These are phyloP conservation scores for Holtermannia corniformis DNA, from an alignment of 768 basidiomycete genomes.

Conservation along the genomic window DNA sequence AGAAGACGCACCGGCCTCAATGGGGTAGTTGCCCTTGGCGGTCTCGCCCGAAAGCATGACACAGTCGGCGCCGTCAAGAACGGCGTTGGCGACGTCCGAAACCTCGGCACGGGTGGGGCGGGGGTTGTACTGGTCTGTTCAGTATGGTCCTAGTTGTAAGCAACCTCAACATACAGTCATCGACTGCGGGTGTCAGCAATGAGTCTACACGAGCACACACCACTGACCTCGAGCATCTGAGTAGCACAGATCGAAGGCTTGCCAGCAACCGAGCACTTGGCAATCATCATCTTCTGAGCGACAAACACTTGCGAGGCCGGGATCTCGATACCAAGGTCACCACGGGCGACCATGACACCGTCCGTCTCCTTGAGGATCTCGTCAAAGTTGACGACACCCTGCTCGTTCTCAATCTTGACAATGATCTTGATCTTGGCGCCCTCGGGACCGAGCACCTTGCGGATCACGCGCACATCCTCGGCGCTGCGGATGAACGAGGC, in stretches of 20 bases:
- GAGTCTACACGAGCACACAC: background rate
- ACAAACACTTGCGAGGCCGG: conserved; percentile 99
- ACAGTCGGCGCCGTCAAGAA: conserved; percentile 96
- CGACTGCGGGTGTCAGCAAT: conserved; percentile 48
- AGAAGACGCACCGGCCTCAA: conserved; percentile 69
- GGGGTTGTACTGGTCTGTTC: conserved; percentile 90
- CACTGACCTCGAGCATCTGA: conserved; percentile 88
- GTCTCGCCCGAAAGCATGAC: conserved; percentile 99
- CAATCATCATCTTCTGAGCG: conserved; percentile 99
- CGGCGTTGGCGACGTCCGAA: conserved; percentile 98
- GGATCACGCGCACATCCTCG: conserved; percentile 88
- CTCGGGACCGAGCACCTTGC: conserved; percentile 83
- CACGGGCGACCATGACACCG: conserved; percentile 99
- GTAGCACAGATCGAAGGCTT: conserved; percentile 99
- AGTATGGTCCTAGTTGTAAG: conserved; percentile 6
- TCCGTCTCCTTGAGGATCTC: conserved; percentile 91
- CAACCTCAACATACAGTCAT: conserved; percentile 64
- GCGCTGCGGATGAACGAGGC: conserved; percentile 97
- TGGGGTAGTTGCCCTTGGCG: conserved; percentile 92
- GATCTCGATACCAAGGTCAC: conserved; percentile 98
- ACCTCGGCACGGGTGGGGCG: conserved; percentile 97
- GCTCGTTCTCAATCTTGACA: conserved; percentile 99
- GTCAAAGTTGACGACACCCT: conserved; percentile 97
- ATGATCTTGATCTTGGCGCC: conserved; percentile 97
- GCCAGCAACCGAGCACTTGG: conserved; percentile 95